These are phyloP conservation scores for Candida vaughaniae DNA, from an alignment of 805 yeast genomes.

Conservation along the genomic window DNA sequence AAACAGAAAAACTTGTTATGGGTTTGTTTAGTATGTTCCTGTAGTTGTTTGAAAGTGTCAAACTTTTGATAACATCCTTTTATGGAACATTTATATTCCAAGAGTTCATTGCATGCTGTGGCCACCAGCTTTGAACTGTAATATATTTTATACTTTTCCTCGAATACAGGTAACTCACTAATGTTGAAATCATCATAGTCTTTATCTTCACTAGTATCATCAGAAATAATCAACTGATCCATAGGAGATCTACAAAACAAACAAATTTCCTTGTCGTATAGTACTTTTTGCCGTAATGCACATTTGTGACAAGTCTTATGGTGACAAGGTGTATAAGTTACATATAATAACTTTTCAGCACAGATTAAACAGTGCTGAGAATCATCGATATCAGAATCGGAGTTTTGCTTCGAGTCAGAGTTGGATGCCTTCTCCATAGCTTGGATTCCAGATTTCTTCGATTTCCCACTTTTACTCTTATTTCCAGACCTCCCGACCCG, in stretches of 20 bases:
- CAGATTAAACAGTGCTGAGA: slow-evolving; percentile 72
- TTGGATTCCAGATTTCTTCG: neutral
- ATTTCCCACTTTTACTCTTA: neutral
- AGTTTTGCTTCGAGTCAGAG: neutral
- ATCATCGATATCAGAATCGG: slow-evolving; percentile 21
- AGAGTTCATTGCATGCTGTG: slow-evolving; percentile 48
- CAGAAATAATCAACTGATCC: slow-evolving; percentile 56
- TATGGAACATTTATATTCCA: slow-evolving; percentile 57
- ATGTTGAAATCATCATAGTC: slow-evolving; percentile 37
- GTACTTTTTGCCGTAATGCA: slow-evolving; percentile 76
- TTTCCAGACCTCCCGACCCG: slow-evolving; percentile 9
- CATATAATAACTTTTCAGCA: slow-evolving; percentile 64
- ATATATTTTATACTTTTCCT: slow-evolving; percentile 51
- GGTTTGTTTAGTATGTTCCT: slow-evolving; percentile 59
- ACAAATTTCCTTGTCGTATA: slow-evolving; percentile 73
- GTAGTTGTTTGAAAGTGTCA: slow-evolving; percentile 53
- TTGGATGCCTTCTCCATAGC: neutral
- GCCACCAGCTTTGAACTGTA: slow-evolving; percentile 57
- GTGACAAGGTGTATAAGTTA: slow-evolving; percentile 78
- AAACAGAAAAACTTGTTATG: slow-evolving; percentile 71
- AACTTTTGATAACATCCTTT: slow-evolving; percentile 37
- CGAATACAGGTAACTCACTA: slow-evolving; percentile 28
- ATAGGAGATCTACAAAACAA: slow-evolving; percentile 80
- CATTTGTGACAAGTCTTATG: slow-evolving; percentile 85
- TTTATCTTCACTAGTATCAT: slow-evolving; percentile 27